A percentile compares a stretch with the other conserved stretches of the same genome.
Conservation (phyloP, 2,329 filamentous ascomycete species). For the Aspergillus floridensis region DNA sequence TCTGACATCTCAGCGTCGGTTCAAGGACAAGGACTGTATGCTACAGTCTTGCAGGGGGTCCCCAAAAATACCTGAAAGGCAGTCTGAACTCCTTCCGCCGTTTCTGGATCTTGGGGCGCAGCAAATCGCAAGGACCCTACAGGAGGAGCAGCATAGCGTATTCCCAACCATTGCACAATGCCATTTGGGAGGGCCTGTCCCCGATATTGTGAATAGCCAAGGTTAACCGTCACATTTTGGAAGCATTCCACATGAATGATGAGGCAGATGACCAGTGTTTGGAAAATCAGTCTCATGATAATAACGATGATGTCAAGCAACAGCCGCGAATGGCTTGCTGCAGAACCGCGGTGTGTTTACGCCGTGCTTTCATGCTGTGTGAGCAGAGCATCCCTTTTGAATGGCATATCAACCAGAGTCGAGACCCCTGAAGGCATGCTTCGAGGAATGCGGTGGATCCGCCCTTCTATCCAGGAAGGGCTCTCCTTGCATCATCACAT, state of each 20-base stretch:
- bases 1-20: slow-evolving; percentile 10
- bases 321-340: neutral
- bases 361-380: neutral
- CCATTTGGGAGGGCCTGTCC: slow-evolving; percentile 57
- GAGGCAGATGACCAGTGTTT: slow-evolving; percentile 11
- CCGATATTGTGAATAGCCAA: slow-evolving; percentile 66
- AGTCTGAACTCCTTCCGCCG: slow-evolving; percentile 46
- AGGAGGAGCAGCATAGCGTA: slow-evolving; percentile 71
- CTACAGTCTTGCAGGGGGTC: neutral
- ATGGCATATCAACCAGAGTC: neutral
- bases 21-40: neutral
- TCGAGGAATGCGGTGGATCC: neutral
- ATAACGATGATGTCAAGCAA: neutral
- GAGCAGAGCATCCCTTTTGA: neutral
- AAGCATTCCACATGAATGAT: slow-evolving; percentile 24
- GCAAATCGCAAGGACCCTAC: slow-evolving; percentile 64
- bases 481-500: neutral
- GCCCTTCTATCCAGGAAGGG: neutral
- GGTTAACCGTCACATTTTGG: slow-evolving; percentile 50
- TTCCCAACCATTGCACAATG: slow-evolving; percentile 69
- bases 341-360: neutral
- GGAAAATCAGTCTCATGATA: slow-evolving; percentile 3
- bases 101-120: slow-evolving; percentile 62
- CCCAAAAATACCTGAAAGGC: slow-evolving; percentile 52
- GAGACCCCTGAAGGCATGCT: neutral